Evolutionary conservation across 345 rosid genomes (phyloP).

Genomic region (Corchorus capsularis): DNA sequence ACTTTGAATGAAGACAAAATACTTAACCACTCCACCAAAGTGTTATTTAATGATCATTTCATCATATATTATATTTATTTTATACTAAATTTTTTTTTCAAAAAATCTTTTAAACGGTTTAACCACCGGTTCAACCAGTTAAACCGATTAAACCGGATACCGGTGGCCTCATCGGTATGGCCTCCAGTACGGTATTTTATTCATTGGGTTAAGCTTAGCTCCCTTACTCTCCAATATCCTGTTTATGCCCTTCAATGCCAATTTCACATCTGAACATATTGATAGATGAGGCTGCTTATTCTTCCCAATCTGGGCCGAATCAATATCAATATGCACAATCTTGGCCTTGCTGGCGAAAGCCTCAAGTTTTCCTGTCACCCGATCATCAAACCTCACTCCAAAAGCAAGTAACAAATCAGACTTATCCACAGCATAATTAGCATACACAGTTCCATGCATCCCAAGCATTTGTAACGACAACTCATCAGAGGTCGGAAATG

Average conservation of each 20-base stretch:
- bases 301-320: constrained; percentile 96
- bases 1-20: too few relatives aligned
- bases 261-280: constrained; percentile 80
- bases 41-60: too few relatives aligned
- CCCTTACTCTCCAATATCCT: constrained; percentile 55
- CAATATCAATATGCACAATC: constrained; percentile 95
- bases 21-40: too few relatives aligned
- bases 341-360: constrained; percentile 93
- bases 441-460: constrained; percentile 96
- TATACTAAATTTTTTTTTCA: too few relatives aligned
- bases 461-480: constrained; percentile 92
- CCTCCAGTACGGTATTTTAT: too few relatives aligned
- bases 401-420: constrained; percentile 88
- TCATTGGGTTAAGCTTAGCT: constrained; percentile 40
- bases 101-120: too few relatives aligned
- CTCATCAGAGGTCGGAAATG: constrained; percentile 61
- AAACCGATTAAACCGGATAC: too few relatives aligned
- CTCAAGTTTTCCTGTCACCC: constrained; percentile 95
- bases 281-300: constrained; percentile 96
- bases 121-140: too few relatives aligned
- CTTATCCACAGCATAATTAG: constrained; percentile 87
- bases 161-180: too few relatives aligned
- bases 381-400: constrained; percentile 97
- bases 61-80: too few relatives aligned
- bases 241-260: constrained; percentile 78